Conservation (phyloP, 164 flowering plant species). For the Dillenia suffruticosa region DNA sequence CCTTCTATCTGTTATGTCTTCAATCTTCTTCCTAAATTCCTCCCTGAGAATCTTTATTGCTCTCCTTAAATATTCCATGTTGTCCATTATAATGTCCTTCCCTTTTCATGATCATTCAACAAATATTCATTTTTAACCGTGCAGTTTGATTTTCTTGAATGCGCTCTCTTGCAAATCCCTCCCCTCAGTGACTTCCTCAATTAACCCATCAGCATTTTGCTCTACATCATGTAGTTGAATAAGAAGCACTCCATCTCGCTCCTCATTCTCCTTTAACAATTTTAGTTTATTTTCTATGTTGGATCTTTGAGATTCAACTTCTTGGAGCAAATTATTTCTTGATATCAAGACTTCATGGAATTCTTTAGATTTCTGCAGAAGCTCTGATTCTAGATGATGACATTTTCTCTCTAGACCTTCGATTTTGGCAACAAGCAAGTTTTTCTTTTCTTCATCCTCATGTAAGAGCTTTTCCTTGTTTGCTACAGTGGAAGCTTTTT, state of each 20-base stretch:
- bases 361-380: conserved; percentile 26
- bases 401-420: conserved; percentile 18
- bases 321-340: conserved; percentile 22
- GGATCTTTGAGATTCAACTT: conserved; percentile 18
- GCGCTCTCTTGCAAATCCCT: conserved; percentile 22
- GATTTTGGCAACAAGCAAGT: conserved; percentile 15
- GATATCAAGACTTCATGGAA: conserved; percentile 15
- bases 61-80: too few relatives aligned
- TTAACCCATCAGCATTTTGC: conserved; percentile 14
- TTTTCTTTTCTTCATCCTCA: conserved; percentile 25
- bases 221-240: too few relatives aligned
- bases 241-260: background rate
- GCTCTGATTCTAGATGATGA: conserved; percentile 22
- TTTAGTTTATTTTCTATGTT: conserved; percentile 17
- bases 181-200: conserved; percentile 28
- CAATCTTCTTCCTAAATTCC: too few relatives aligned
- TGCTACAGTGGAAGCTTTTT: conserved; percentile 17
- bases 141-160: conserved; percentile 13
- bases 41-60: too few relatives aligned
- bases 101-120: too few relatives aligned
- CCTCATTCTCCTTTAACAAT: conserved; percentile 22
- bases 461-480: conserved; percentile 19
- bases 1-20: too few relatives aligned
- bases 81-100: too few relatives aligned
- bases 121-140: background rate